phyloP scores from a whole-genome alignment of 192 early-diverging fungal species.

The Backusella circina region DNA sequence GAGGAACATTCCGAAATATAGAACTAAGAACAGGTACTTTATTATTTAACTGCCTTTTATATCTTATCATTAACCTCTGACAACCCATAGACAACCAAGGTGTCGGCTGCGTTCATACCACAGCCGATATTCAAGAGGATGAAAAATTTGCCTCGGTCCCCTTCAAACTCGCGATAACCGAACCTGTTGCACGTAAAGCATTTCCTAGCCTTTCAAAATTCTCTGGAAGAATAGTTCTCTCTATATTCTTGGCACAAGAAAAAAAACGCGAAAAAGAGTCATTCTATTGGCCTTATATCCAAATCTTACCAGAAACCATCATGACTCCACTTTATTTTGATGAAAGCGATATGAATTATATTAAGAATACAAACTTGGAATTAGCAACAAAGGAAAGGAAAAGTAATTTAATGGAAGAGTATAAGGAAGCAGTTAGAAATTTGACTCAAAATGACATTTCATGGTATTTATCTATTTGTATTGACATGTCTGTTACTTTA shows the following conservation, averaged over 20 bases:
- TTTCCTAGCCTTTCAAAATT: slow-evolving; percentile 18
- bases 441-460: slow-evolving; percentile 28
- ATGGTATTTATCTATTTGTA: slow-evolving; percentile 20
- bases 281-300: slow-evolving; percentile 61
- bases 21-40: slow-evolving; percentile 7
- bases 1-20: slow-evolving; percentile 4
- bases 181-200: slow-evolving; percentile 36
- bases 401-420: slow-evolving; percentile 28
- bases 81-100: neutral
- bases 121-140: slow-evolving; percentile 28
- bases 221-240: slow-evolving; percentile 40
- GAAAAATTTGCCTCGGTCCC: slow-evolving; percentile 54
- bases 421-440: slow-evolving; percentile 23
- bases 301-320: slow-evolving; percentile 50
- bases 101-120: slow-evolving; percentile 44
- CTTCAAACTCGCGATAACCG: slow-evolving; percentile 44
- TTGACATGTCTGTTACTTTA: neutral
- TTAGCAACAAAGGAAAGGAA: slow-evolving; percentile 41
- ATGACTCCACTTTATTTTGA: slow-evolving; percentile 54
- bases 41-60: neutral
- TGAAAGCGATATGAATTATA: slow-evolving; percentile 39
- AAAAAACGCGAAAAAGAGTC: slow-evolving; percentile 30
- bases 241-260: slow-evolving; percentile 51
- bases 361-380: slow-evolving; percentile 53
- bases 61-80: neutral